phyloP scores from a whole-genome alignment of 2,329 filamentous ascomycete species.

The Hansfordia pulvinata region DNA sequence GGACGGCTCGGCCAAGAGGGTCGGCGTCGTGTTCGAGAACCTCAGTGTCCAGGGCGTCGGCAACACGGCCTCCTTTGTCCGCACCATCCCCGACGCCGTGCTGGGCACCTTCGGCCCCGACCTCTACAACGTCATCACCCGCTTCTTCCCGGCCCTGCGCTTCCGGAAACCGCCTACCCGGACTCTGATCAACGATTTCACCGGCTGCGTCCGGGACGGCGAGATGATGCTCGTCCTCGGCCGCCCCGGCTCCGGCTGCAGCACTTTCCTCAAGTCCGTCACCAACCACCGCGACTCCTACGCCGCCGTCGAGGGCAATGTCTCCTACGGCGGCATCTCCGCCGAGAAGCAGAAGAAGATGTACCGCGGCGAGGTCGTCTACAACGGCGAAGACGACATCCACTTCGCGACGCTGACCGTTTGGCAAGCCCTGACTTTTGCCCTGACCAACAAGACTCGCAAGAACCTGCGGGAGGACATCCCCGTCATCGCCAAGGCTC shows the following conservation, averaged over 20 bases:
- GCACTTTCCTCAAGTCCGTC: constrained; percentile 43
- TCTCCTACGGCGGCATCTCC: constrained; percentile 37
- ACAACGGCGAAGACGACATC: constrained; percentile 50
- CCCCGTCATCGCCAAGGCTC: constrained; percentile 32
- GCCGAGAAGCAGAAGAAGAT: constrained; percentile 5
- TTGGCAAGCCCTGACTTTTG: constrained; percentile 49
- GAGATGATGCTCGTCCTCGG: constrained; percentile 33
- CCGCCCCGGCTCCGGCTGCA: constrained; percentile 39
- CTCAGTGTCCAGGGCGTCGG: constrained; percentile 59
- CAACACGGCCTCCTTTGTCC: constrained; percentile 51
- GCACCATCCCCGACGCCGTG: no score
- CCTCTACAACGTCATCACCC: constrained; percentile 35
- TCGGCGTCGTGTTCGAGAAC: constrained; percentile 59
- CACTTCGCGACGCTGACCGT: constrained; percentile 55
- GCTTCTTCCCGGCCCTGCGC: constrained; percentile 11
- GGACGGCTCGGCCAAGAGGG: constrained; percentile 56
- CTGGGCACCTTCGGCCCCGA: constrained; percentile 38
- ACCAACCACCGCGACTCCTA: constrained; percentile 37
- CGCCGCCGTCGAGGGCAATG: constrained; percentile 24
- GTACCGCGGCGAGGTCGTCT: constrained; percentile 43
- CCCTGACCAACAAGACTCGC: constrained; percentile 45
- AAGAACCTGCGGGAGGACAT: constrained; percentile 46
- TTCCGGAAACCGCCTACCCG: constrained; percentile 19
- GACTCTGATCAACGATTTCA: constrained; percentile 34
- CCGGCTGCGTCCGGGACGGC: constrained; percentile 35